Evolutionary conservation across 2,329 filamentous ascomycete genomes (phyloP), one percentile per base, ranked within the genome.

Genomic region (Emericellopsis atlantica): DNA sequence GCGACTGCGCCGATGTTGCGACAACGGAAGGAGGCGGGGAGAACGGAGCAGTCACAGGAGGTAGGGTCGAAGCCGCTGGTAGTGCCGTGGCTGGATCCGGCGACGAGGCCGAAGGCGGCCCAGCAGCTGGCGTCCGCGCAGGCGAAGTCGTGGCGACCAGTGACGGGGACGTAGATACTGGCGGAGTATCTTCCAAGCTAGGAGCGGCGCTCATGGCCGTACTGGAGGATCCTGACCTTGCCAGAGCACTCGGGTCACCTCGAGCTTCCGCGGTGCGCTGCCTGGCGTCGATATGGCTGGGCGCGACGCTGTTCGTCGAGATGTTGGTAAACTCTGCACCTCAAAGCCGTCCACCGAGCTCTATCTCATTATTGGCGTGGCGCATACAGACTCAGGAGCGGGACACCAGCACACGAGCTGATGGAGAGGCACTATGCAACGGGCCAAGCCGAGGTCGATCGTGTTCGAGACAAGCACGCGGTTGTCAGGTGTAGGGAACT

Each of bases 121-220:
- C 40, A 44, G 52, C 46, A 39, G 50, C 45, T 44, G 47, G 40
- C 33, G 44, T 39, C 36, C 47, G 32, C 16, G 41, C 34, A 21
- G 39, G 42, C 4, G 39, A 37, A 9, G 39, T 46, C 40, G 52
- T 44, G 44, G 47, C 43, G 31, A 50, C 48, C 35, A 52, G 44
- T 24, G 54, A 54, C 39, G 51, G 43, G 38, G 49, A 50, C 35
- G 49, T 48, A 48, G 45, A 51, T 45, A 46, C 49, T 34, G 52
- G 52, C 21, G 52, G 50, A 14, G 52, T 52, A 43, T 62, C 59
- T 42, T 53, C 51, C 47, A 65, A 51, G 48, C 53, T 61, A 36
- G 60, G 61, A 41, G 57, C 53, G 49, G 61, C 55, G 51, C 63
- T 62, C 62, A 65, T 65, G 46, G 45, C 52, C 15, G 39, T 12